Evolutionary conservation across 129 eudicot genomes (phyloP).

Genomic region (Erigeron canadensis): DNA sequence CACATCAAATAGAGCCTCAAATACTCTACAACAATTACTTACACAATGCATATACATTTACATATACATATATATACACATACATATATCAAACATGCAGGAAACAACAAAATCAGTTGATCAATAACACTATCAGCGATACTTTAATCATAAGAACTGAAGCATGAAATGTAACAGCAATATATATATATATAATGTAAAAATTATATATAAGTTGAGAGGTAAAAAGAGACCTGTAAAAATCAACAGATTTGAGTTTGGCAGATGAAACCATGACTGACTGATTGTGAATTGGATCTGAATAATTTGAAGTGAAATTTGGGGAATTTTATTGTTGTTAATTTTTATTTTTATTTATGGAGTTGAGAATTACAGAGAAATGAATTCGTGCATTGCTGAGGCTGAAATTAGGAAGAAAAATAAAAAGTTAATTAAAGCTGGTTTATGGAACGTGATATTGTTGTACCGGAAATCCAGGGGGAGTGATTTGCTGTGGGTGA

Average conservation of each 20-base stretch:
- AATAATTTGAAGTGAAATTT: constrained; percentile 5
- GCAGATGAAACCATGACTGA: constrained; percentile 60
- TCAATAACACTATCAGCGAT: background rate
- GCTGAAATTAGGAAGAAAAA: constrained; percentile 24
- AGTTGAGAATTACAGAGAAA: background rate
- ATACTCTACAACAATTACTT: constrained; percentile 1
- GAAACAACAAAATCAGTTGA: background rate
- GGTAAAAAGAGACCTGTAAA: constrained; percentile 56
- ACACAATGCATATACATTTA: constrained; percentile 7
- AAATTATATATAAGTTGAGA: constrained; percentile 12
- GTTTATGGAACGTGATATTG: background rate
- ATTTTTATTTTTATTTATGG: background rate
- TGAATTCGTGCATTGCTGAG: constrained; percentile 6
- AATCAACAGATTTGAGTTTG: constrained; percentile 92
- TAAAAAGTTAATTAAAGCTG: constrained; percentile 15
- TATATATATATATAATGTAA: background rate
- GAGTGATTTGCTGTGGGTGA: constrained; percentile 18
- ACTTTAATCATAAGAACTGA: background rate
- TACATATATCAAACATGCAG: constrained; percentile 4
- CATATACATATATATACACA: background rate
- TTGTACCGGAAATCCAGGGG: constrained; percentile 31
- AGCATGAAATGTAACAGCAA: constrained; percentile 22
- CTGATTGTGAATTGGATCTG: constrained; percentile 22
- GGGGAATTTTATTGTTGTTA: background rate
- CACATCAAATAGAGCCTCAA: constrained; percentile 17